Evolutionary conservation across 306 rosid genomes (phyloP).

Genomic region (Ormosia semicastrata): DNA sequence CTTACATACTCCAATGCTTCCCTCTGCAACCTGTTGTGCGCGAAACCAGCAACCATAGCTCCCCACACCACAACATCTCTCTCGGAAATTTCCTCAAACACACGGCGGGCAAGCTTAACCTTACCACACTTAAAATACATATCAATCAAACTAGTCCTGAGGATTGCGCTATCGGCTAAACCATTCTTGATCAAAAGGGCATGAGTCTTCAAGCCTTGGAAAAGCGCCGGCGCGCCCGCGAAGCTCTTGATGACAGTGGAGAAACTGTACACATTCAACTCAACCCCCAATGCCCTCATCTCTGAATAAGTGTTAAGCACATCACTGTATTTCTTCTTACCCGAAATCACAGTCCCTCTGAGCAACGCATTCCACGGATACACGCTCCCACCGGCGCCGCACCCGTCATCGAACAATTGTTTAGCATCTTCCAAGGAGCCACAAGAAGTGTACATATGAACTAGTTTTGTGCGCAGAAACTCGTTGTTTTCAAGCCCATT

Average conservation of each 20-base stretch:
- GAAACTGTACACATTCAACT: conserved; percentile 71
- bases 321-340: conserved; percentile 47
- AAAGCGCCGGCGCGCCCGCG: conserved; percentile 67
- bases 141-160: conserved; percentile 65
- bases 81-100: conserved; percentile 63
- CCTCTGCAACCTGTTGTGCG: conserved; percentile 59
- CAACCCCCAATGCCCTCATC: conserved; percentile 68
- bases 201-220: conserved; percentile 67
- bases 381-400: conserved; percentile 39
- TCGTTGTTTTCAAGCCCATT: conserved; percentile 59
- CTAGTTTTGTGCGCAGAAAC: conserved; percentile 54
- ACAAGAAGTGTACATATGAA: conserved; percentile 59
- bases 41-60: conserved; percentile 65
- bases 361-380: conserved; percentile 78
- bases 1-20: conserved; percentile 66
- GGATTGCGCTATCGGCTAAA: conserved; percentile 48
- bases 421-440: conserved; percentile 57
- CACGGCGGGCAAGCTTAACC: conserved; percentile 50
- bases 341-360: conserved; percentile 68
- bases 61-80: conserved; percentile 79
- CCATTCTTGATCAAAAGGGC: conserved; percentile 79
- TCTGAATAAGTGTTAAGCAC: conserved; percentile 42
- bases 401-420: conserved; percentile 45
- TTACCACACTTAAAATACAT: conserved; percentile 79
- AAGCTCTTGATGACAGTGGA: conserved; percentile 73